Conservation (phyloP, 2,329 filamentous ascomycete species). For the Paraphoma chrysanthemicola region DNA sequence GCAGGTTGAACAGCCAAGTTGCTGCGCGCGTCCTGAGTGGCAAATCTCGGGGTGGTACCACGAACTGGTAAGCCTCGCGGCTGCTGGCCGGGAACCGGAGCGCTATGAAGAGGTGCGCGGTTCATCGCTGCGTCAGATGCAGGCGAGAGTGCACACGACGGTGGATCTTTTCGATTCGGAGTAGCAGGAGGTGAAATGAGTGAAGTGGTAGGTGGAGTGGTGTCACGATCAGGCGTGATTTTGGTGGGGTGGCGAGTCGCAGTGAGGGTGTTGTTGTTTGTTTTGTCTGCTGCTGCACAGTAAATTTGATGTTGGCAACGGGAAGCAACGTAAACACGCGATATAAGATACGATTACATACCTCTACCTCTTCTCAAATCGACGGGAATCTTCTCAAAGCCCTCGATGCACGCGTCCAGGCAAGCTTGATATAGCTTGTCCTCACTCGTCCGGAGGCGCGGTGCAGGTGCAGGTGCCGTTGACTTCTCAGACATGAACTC, state of each 20-base stretch:
- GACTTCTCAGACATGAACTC: conserved; percentile 15
- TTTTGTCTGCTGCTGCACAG: conserved; percentile 4
- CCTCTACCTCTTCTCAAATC: conserved; percentile 1
- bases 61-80: not conserved
- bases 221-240: no score
- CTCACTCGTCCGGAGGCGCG: conserved; percentile 9
- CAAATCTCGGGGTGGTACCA: not conserved
- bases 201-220: not conserved
- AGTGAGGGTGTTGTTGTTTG: conserved; percentile 2
- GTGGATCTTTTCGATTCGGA: not conserved
- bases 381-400: conserved; percentile 21
- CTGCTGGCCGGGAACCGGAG: conserved; percentile 3
- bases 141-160: not conserved
- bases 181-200: no score
- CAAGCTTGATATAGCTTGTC: conserved; percentile 18
- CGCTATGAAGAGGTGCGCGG: conserved; percentile 11
- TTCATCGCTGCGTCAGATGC: conserved; percentile 15
- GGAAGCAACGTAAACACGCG: conserved; percentile 1
- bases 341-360: conserved; percentile 4
- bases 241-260: not conserved
- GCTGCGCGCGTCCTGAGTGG: not conserved
- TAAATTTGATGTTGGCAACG: conserved; percentile 2
- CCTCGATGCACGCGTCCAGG: conserved; percentile 25
- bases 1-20: conserved; percentile 34
- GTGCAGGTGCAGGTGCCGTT: not conserved